Conservation (phyloP, 1,139 yeast species). For the Pichia sp. region DNA sequence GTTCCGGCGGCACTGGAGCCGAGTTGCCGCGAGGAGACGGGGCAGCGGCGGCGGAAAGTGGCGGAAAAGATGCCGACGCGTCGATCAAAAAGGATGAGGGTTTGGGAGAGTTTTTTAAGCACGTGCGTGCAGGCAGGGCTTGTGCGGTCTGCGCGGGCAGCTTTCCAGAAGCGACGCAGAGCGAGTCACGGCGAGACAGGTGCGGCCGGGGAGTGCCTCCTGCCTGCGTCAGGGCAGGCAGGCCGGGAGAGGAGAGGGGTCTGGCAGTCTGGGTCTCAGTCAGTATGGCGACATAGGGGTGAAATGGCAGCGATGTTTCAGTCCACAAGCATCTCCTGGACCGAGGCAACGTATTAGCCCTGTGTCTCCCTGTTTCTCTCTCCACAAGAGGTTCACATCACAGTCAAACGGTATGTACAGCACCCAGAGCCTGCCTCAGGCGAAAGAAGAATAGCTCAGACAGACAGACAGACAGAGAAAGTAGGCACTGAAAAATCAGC, state of each 20-base stretch:
- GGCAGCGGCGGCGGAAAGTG: background rate
- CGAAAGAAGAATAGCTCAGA: background rate
- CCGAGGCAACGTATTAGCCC: background rate
- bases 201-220: background rate
- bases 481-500: too few relatives aligned
- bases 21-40: background rate
- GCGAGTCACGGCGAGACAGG: background rate
- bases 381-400: conserved; percentile 1
- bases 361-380: background rate
- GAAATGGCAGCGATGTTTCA: background rate
- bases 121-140: background rate
- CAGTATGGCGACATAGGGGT: background rate
- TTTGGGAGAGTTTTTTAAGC: background rate
- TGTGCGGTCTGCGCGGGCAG: background rate
- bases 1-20: background rate
- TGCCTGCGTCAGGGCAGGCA: background rate
- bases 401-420: conserved; percentile 9
- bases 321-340: background rate
- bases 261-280: background rate
- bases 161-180: background rate
- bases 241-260: background rate
- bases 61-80: background rate
- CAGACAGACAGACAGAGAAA: too few relatives aligned
- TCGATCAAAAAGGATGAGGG: background rate
- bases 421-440: background rate